Evolutionary conservation across 257 asterid genomes (phyloP), one percentile per base, ranked within the genome.

Genomic region (Nicotiana attenuata): DNA sequence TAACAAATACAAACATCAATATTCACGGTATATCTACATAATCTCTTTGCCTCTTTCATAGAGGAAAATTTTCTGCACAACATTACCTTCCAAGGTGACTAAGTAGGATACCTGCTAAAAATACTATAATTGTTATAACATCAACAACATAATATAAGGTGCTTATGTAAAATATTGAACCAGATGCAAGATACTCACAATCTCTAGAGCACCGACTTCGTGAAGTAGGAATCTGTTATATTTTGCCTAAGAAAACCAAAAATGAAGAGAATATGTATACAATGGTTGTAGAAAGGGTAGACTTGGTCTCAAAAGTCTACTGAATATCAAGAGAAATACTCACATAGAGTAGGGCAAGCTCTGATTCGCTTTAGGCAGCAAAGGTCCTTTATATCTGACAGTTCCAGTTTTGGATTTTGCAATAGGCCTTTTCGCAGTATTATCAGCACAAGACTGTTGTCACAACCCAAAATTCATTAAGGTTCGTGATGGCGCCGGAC

Each of bases 151-250:
- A 17, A 60, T 38, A 77, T 47, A 11, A 59, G 16, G 2, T 10
- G n/a, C 14, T 15, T 7, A 16, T 19, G 59, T 80, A 56, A 3
- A 24, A 68, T 64, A 67, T 26, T 65, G 60, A 65, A 69, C 33
- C 17, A 67, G 78, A 20, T 73, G 57, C 6, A 38, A 38, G 35
- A 67, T 14, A 84, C 94, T 84, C 68, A 93, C 96, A 88, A 91
- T 88, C 66, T 90, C 93, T 64, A 87, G 65, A 26, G 92, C 78
- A 79, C 83, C 82, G 85, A 90, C 83, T 29, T 73, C 86, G 80
- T 91, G 96, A 52, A 93, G 93, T 47, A 88, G 87, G 83, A 92
- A 88, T 1, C 91, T 91, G 20, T 83, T 33, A 64, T 83, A 35
- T 33, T 85, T 83, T 85, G 88, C 80, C 93, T 89, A 59, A 50